Evolutionary conservation across 2,329 filamentous ascomycete genomes (phyloP).

Genomic region (Pestalotiopsis sp.): DNA sequence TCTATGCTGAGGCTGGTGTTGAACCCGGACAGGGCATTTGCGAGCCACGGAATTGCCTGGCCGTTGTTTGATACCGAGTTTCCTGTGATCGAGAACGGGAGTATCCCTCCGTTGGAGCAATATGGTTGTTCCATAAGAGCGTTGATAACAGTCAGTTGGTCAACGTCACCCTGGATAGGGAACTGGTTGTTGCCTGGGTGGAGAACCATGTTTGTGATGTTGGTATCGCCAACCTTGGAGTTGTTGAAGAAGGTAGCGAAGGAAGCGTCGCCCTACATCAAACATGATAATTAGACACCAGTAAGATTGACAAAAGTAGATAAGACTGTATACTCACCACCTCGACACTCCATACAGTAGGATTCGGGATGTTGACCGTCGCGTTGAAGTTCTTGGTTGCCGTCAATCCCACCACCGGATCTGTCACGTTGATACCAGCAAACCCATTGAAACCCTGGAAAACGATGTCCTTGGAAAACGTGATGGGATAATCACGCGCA

Average conservation of each 20-base stretch:
- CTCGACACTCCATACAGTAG: constrained; percentile 64
- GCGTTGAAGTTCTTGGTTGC: constrained; percentile 63
- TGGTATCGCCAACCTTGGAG: constrained; percentile 55
- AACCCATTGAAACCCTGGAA: constrained; percentile 59
- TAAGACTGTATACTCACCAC: constrained; percentile 49
- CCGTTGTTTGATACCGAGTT: constrained; percentile 54
- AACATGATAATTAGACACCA: background rate
- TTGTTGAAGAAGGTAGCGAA: constrained; percentile 62
- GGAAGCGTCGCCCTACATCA: constrained; percentile 59
- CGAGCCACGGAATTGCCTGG: constrained; percentile 58
- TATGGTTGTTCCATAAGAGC: constrained; percentile 44
- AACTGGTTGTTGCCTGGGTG: constrained; percentile 61
- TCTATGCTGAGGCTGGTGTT: constrained; percentile 57
- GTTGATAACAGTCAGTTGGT: constrained; percentile 51
- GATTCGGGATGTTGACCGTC: constrained; percentile 64
- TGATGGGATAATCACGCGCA: constrained; percentile 48
- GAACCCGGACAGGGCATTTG: constrained; percentile 53
- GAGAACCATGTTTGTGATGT: constrained; percentile 58
- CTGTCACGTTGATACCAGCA: constrained; percentile 53
- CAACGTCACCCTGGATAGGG: constrained; percentile 55
- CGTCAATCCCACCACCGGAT: constrained; percentile 49
- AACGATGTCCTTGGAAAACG: constrained; percentile 59
- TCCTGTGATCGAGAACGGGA: constrained; percentile 60
- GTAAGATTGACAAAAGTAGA: background rate
- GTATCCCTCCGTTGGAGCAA: constrained; percentile 53